These are phyloP conservation scores for Straminergon stramineum DNA, from an alignment of 225 moss, liverwort and hornwort species.

Conservation along the genomic window DNA sequence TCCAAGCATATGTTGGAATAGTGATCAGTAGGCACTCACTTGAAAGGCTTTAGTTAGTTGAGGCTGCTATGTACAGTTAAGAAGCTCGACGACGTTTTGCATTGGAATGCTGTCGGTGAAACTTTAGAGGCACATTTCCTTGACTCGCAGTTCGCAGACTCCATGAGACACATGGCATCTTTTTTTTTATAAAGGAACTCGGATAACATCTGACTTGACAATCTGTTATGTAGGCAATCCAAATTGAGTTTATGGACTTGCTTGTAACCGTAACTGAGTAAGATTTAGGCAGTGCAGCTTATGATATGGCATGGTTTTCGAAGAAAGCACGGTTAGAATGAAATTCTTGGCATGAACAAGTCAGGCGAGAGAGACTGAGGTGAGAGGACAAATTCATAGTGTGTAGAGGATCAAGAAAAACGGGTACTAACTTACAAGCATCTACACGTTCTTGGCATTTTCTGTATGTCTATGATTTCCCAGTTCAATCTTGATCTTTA, in stretches of 20 bases:
- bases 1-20: not conserved
- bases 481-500: not conserved
- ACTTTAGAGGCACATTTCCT: not conserved
- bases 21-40: not conserved
- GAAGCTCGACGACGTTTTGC: not conserved
- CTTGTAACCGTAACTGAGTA: not conserved
- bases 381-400: not conserved
- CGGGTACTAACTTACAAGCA: not conserved
- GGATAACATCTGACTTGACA: not conserved
- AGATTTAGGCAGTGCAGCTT: not conserved
- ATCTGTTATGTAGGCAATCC: not conserved
- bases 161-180: not conserved
- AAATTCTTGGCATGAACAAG: not conserved
- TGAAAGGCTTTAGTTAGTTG: not conserved
- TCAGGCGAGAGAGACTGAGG: not conserved
- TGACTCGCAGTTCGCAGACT: not conserved
- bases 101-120: not conserved
- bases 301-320: not conserved
- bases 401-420: not conserved
- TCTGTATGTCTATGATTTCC: not conserved
- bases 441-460: not conserved
- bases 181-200: not conserved
- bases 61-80: not conserved
- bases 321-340: not conserved
- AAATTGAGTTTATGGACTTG: not conserved